Base-by-base conservation (phyloP, 331 rosid species). In the Arachis monticola region DNA sequence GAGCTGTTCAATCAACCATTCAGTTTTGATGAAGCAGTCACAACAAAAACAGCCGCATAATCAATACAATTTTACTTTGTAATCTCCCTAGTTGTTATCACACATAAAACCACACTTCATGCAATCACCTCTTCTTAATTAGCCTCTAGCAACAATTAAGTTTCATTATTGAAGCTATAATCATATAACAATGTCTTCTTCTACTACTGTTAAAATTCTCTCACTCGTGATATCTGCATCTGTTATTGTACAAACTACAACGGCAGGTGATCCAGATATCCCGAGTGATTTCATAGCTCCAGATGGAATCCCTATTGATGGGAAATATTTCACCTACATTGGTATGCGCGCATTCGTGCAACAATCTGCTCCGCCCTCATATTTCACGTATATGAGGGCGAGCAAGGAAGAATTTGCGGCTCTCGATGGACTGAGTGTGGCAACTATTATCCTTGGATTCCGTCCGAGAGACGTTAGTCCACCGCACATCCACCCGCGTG, bases 351-450 rank as follows among this genome's bases (percentile, higher is more conserved):
- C 0, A 7, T 69, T 85, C 5, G 10, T 64, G 42, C 5, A 10
- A 10, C 64, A 5, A 41, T 32, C 9, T 41, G 1, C 17, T 4
- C 42, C 41, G 4, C 60, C 81, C 11, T 3, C 86, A 55, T 2
- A 60, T 17, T 84, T 91, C 80, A 64, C 1, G 81, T 67, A 2
- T 4, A 5, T 47, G 1, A 86, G 87, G 57, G 91, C 81, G 58
- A 74, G 71, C 73, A 10, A 45, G 52, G 65, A 22, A 0, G 85
- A 91, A 42, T 89, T 89, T 47, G 89, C 88, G 2, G 85, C 88
- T 6, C 61, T 89, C 0, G 46, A 62, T 1, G 91, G 97, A 30
- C 90, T 89, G 27, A 87, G 93, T 76, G 93, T 87, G 1, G 73
- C 91, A 0, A 73, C 75, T 14, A 87, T 91, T 1, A 74, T 77